Evolutionary conservation across 805 yeast species (phyloP), one percentile per base, ranked within the genome.

Genomic region (Kazachstania africana): DNA sequence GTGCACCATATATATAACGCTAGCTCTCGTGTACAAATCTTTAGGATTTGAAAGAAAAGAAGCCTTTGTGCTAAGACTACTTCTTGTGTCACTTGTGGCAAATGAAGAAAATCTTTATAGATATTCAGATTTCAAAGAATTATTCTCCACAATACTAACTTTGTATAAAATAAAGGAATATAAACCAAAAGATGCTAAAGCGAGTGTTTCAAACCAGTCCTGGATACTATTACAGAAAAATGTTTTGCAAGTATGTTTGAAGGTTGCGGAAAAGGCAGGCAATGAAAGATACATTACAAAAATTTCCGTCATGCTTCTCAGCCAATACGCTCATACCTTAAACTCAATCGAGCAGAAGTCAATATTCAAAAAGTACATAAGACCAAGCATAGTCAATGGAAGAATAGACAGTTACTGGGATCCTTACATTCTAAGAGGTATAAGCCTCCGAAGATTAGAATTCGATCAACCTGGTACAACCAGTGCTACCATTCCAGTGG

Each of bases 41-140:
- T 60, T 84, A 28, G 74, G 75, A 1, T 64, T 79, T 45, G 34
- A 48, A 8, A 63, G 96, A 38, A 87, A 85, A 44, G 66, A 74
- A 40, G 72, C 81, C 0, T 73, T 87, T 38, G 65, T 80, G 24
- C 53, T 84, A 3, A 66, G 85, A 27, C 69, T 74, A n/a, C 55
- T 85, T 19, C 55, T 87, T 16, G 66, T 69, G 5, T 57, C 71
- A 2, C 45, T 76, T 8, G 47, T 63, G 3, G 68, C 76, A 1
- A 60, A 63, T 19, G 36, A 65, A 8, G 37, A 34, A 12, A 32
- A 39, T 12, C 18, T 44, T 21, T 13, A 19, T 16, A 43, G 48
- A 47, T 43, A 50, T 27, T 40, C 50, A 3, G 58, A 61, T 14
- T 53, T 72, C 5, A 49, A 60, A 8, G 56, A 52, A 3, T 52